Base-by-base conservation (phyloP, 768 basidiomycete species). In the Gautieria morchelliformis region DNA sequence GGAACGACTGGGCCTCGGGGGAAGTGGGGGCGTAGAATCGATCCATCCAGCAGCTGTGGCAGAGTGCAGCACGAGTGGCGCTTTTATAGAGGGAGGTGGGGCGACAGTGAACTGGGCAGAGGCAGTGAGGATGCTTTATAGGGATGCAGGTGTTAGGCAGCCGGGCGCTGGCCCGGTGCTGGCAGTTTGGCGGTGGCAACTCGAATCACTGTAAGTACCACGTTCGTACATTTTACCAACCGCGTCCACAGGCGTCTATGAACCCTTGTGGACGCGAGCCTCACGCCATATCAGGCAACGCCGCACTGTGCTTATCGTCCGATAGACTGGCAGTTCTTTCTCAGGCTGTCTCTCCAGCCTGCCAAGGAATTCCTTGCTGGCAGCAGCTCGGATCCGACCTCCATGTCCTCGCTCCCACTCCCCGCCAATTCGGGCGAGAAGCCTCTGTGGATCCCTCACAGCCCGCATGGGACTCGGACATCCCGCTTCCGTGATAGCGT, bases 21-120 rank as follows among this genome's bases (percentile, higher is more conserved):
- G 85, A 81, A 58, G 86, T 75, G 22, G 88, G 86, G 8, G 84
- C 80, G 53, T 87, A 77, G 69, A 87, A 84, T 64, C 80, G 80
- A 63, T 87, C 84, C 81, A 89, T 86, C 52, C 15, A 48, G 53
- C 5, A 27, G 49, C 60, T 60, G 39, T 33, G 49, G 24, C 14
- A 32, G 30, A 1, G 11, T 52, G 50, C 14, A 48, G 30, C 45
- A 44, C 35, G 55, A 17, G 32, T 42, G 33, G 48, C 14, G 49
- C 19, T 39, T 30, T 41, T 48, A 44, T 14, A 40, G 19, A 15
- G 19, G 22, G 58, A 44, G 12, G 60, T 58, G 48, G 47, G 61
- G 32, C 56, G 4, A 37, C 2, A 37, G 32, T 44, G 39, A 15
- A 9, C 45, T 56, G 4, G 20, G 55, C 37, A 30, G 37, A 15